A percentile compares a stretch with the other conserved stretches of the same genome.
Evolutionary conservation across 2,329 filamentous ascomycete species (phyloP).

Genomic region (Beauveria rudraprayagi): DNA sequence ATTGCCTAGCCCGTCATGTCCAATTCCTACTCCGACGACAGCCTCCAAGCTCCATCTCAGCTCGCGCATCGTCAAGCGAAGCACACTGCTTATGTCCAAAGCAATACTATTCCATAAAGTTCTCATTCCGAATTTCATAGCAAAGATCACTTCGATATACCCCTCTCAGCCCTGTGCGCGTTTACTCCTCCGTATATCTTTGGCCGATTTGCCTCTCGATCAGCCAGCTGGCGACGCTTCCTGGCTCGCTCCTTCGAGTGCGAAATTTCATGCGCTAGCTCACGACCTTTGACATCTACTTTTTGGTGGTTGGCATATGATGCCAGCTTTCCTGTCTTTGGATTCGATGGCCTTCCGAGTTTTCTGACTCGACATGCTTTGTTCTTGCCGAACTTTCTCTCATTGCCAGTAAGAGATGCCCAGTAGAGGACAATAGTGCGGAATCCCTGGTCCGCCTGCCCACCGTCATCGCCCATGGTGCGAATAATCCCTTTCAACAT

Average conservation of each 20-base stretch:
- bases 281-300: not conserved
- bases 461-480: conserved; percentile 12
- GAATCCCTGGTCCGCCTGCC: conserved; percentile 19
- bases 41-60: not conserved
- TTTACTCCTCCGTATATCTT: conserved; percentile 21
- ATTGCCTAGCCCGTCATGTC: not conserved
- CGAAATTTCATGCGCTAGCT: not conserved
- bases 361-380: not conserved
- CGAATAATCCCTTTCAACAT: conserved; percentile 11
- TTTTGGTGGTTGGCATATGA: no score
- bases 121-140: not conserved
- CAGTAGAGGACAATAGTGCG: conserved; percentile 22
- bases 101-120: not conserved
- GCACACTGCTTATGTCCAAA: not conserved
- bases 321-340: no score
- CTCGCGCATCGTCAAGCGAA: not conserved
- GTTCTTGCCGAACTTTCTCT: conserved; percentile 15
- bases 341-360: no score
- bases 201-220: not conserved
- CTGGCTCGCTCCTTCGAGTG: not conserved
- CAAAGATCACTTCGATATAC: not conserved
- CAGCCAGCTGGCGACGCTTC: not conserved
- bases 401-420: conserved; percentile 17
- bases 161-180: conserved; percentile 16
- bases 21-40: no score